Evolutionary conservation across 2,329 filamentous ascomycete genomes (phyloP), one percentile per base, ranked within the genome.

Genomic region (Emergomyces orientalis): DNA sequence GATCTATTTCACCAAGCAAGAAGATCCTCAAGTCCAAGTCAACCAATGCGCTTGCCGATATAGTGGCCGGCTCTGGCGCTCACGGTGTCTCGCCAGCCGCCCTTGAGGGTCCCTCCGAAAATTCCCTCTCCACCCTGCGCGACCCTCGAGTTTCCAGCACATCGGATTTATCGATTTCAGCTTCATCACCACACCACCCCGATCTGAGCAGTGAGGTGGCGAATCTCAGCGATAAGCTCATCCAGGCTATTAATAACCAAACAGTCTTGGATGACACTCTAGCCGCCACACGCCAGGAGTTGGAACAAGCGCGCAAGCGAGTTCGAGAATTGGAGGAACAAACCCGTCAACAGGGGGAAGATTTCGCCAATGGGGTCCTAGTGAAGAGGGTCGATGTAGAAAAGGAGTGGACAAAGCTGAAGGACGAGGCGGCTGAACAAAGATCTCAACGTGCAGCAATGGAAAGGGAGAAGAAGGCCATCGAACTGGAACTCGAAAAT

Each of bases 231-330:
- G 93, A 91, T 58, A 99, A 99, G 76, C 86, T 99, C 66, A 93
- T 99, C 69, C 93, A 94, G 72, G 93, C 94, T 54, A 97, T 99
- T 77, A 99, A 99, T 73, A 89, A 96, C 75, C 92, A 97, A 76
- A 97, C 92, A 8, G 87, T 84, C 27, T 83, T 99, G 54, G 94
- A 97, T 75, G 94, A 99, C 75, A 89, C 86, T 13, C 81, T 99
- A 22, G 88, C 90, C 59, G 86, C 86, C 60, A 89, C 91, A 19
- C 86, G 91, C 45, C 88, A 92, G 73, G 91, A 97, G 72, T 80
- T 97, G 56, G 90, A 96, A 62, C 75, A 83, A 41, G 85, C 91
- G 9, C 84, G 82, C 64, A 84, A 87, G 57, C 84, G 83, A 69
- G 84, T 95, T 61, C 81, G 80, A 61, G 80, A 86, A 59, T 78